These are phyloP conservation scores for Phytopythium mirpurense DNA, from an alignment of 352 stramenopile species.

Conservation along the genomic window DNA sequence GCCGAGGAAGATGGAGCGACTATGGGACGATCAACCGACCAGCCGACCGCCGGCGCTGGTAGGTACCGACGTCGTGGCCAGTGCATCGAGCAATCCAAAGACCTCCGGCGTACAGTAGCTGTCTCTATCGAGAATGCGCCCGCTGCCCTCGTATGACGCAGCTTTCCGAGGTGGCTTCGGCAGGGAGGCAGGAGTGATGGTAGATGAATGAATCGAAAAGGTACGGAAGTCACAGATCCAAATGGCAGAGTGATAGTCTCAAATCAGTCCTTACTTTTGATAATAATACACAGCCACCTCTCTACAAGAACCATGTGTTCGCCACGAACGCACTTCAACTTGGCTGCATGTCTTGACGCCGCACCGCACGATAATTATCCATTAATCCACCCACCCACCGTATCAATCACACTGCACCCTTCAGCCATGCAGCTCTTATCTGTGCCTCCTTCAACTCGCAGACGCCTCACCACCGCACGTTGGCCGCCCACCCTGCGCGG, in stretches of 20 bases:
- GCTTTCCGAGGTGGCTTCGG: neutral
- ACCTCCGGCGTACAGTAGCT: neutral
- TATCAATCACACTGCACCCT: too few relatives aligned
- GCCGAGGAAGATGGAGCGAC: too few relatives aligned
- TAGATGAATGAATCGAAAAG: neutral
- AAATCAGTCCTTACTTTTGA: too few relatives aligned
- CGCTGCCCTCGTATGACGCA: constrained; percentile 1
- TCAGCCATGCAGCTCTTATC: too few relatives aligned
- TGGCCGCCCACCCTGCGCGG: neutral
- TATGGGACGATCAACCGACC: neutral
- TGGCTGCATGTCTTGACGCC: too few relatives aligned
- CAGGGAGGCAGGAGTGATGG: neutral
- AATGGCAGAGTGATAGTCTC: neutral
- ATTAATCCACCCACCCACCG: too few relatives aligned
- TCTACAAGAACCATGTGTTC: too few relatives aligned
- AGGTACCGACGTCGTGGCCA: neutral
- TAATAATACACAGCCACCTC: too few relatives aligned
- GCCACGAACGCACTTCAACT: too few relatives aligned
- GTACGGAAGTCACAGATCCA: neutral
- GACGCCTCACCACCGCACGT: neutral
- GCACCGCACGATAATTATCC: too few relatives aligned
- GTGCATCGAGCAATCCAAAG: neutral
- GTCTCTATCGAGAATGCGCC: constrained; percentile 2
- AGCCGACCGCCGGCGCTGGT: neutral
- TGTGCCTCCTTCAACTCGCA: too few relatives aligned